Conservation (phyloP, 371 early-diverging fungal species). For the Mortierella sp. region DNA sequence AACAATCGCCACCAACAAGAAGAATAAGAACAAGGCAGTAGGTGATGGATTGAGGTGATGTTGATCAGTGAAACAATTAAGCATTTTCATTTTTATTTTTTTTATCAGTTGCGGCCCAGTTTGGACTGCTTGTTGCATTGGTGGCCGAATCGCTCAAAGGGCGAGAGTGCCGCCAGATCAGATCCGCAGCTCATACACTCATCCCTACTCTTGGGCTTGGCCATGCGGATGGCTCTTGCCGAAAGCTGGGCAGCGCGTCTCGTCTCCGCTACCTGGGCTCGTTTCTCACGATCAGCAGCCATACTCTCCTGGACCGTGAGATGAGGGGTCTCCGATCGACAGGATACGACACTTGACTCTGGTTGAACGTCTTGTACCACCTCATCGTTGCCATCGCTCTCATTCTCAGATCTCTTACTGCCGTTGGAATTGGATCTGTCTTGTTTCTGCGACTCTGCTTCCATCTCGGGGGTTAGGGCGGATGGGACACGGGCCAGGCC, state of each 20-base stretch:
- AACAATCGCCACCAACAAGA: background rate
- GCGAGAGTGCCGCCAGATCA: constrained; percentile 32
- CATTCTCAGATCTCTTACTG: constrained; percentile 9
- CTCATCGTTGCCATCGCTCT: background rate
- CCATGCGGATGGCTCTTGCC: background rate
- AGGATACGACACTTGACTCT: background rate
- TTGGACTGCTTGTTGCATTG: constrained; percentile 1
- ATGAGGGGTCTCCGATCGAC: constrained; percentile 14
- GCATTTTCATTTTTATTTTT: background rate
- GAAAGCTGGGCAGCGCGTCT: constrained; percentile 54
- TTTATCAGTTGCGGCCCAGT: background rate
- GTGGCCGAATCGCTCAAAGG: constrained; percentile 60
- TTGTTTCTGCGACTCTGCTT: constrained; percentile 58
- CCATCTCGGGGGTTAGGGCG: constrained; percentile 80
- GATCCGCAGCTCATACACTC: constrained; percentile 45
- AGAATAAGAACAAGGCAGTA: background rate
- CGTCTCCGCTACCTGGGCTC: constrained; percentile 84
- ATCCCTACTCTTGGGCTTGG: constrained; percentile 7
- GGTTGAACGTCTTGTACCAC: constrained; percentile 1
- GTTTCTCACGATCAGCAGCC: constrained; percentile 83
- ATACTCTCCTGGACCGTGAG: constrained; percentile 78
- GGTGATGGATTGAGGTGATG: no score
- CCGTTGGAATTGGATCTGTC: background rate
- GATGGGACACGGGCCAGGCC: constrained; percentile 77
- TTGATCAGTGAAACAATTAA: background rate